Percentiles rank a stretch among this genome's conserved stretches.
These are phyloP conservation scores for Alternaria gansuensis DNA, from an alignment of 2,329 filamentous ascomycete genomes.

Conservation along the genomic window DNA sequence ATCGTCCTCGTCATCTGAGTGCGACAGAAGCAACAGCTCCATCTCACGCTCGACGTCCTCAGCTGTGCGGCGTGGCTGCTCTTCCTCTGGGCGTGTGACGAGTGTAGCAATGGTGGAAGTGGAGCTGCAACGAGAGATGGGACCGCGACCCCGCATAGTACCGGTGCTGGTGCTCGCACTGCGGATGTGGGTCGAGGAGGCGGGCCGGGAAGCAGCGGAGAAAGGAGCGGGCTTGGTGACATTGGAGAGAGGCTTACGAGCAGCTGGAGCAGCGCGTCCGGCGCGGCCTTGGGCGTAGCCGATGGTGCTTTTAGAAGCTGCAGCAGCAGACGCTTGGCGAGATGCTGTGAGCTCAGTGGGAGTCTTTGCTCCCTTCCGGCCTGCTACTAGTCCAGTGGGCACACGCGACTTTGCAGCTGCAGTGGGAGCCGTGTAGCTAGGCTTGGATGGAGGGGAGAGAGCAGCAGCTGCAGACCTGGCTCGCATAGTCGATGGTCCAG, in stretches of 20 bases:
- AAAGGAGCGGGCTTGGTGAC: slow-evolving; percentile 45
- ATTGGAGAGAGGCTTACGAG: slow-evolving; percentile 51
- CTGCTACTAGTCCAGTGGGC: slow-evolving; percentile 46
- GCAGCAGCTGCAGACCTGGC: slow-evolving; percentile 62
- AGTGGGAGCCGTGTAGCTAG: slow-evolving; percentile 53
- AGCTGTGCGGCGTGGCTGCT: slow-evolving; percentile 40
- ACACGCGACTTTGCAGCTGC: slow-evolving; percentile 53
- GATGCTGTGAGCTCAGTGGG: slow-evolving; percentile 60
- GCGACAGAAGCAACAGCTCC: slow-evolving; percentile 40
- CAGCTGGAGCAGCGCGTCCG: slow-evolving; percentile 55
- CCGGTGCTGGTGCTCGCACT: slow-evolving; percentile 23
- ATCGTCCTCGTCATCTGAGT: slow-evolving; percentile 41
- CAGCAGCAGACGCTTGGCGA: slow-evolving; percentile 68
- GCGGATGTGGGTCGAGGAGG: slow-evolving; percentile 30
- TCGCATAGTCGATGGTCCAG: slow-evolving; percentile 61
- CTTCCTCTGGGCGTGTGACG: slow-evolving; percentile 33
- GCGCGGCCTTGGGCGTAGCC: slow-evolving; percentile 83
- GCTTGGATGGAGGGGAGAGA: slow-evolving; percentile 49
- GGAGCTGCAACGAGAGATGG: slow-evolving; percentile 49
- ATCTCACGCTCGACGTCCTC: slow-evolving; percentile 49
- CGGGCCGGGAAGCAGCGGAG: slow-evolving; percentile 35
- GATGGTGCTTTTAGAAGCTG: slow-evolving; percentile 79
- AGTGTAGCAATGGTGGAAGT: slow-evolving; percentile 45
- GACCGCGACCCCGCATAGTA: slow-evolving; percentile 26
- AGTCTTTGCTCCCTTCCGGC: slow-evolving; percentile 53